Percentiles rank a stretch among this genome's conserved stretches.
phyloP scores from a whole-genome alignment of 768 basidiomycete species.

The Phlebiopsis gigantea region DNA sequence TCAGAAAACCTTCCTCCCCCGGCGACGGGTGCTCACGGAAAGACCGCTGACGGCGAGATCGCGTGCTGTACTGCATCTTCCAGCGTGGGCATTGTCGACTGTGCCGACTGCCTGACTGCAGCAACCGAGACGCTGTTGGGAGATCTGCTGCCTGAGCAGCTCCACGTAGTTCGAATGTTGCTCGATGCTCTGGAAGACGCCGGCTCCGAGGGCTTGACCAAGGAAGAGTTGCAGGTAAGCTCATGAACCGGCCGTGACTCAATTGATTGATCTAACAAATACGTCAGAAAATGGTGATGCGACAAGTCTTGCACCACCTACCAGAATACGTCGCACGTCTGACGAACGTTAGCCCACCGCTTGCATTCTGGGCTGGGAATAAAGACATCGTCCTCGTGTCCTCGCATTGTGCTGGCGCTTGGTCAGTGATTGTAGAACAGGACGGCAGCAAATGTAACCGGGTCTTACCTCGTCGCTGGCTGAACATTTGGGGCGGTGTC shows the following conservation, averaged over 20 bases:
- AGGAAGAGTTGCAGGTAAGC: background rate
- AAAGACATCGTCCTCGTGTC: constrained; percentile 49
- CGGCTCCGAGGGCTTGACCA: background rate
- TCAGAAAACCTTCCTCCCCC: background rate
- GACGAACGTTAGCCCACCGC: constrained; percentile 43
- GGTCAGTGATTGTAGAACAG: constrained; percentile 41
- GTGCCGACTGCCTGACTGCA: background rate
- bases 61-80: constrained; percentile 10
- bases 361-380: constrained; percentile 69
- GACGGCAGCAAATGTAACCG: constrained; percentile 9
- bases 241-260: background rate
- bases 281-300: background rate
- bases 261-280: background rate
- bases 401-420: constrained; percentile 41
- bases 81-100: background rate
- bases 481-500: constrained; percentile 61
- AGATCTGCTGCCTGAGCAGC: background rate
- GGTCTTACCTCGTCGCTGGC: constrained; percentile 69
- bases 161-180: background rate
- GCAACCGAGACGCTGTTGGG: background rate
- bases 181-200: background rate
- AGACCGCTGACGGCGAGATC: constrained; percentile 10
- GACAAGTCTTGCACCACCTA: constrained; percentile 8
- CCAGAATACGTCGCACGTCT: constrained; percentile 36
- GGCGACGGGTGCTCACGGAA: constrained; percentile 13